A percentile compares a stretch with the other conserved stretches of the same genome.
These are phyloP conservation scores for Mycocentrospora acerina DNA, from an alignment of 2,329 filamentous ascomycete species.

Conservation along the genomic window DNA sequence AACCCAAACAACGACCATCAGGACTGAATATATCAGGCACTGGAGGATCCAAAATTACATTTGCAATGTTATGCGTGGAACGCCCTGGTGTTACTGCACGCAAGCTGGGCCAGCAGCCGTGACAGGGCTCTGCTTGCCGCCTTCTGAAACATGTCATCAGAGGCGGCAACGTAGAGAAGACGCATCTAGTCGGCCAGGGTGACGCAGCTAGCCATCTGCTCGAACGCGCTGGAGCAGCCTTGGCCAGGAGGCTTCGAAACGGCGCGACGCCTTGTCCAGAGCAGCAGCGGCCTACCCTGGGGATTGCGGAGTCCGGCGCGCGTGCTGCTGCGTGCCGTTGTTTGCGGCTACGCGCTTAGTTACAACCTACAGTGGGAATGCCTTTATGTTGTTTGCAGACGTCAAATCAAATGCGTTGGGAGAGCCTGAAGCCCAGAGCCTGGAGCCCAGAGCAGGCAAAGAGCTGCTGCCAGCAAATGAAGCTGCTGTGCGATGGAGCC, in stretches of 20 bases:
- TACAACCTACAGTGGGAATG: too few relatives aligned
- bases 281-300: conserved; percentile 1
- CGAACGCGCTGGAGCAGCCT: conserved; percentile 3
- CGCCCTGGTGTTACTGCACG: conserved; percentile 20
- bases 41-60: conserved; percentile 20
- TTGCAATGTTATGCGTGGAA: conserved; percentile 25
- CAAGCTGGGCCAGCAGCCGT: conserved; percentile 14
- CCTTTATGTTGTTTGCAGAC: too few relatives aligned
- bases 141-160: conserved; percentile 30
- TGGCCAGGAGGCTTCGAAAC: conserved; percentile 3
- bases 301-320: conserved; percentile 3
- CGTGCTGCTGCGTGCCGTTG: conserved; percentile 5
- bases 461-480: too few relatives aligned
- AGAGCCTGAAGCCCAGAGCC: too few relatives aligned
- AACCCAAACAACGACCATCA: conserved; percentile 5
- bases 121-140: conserved; percentile 23
- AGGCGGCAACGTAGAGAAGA: conserved; percentile 17
- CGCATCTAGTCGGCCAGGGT: conserved; percentile 19
- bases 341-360: not conserved
- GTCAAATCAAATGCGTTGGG: too few relatives aligned
- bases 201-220: conserved; percentile 16
- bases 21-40: conserved; percentile 13
- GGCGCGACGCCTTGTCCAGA: conserved; percentile 7
- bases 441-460: too few relatives aligned
- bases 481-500: too few relatives aligned